These are phyloP conservation scores for Chondrus crispus DNA, from an alignment of 23 red algal genomes.

Conservation along the genomic window DNA sequence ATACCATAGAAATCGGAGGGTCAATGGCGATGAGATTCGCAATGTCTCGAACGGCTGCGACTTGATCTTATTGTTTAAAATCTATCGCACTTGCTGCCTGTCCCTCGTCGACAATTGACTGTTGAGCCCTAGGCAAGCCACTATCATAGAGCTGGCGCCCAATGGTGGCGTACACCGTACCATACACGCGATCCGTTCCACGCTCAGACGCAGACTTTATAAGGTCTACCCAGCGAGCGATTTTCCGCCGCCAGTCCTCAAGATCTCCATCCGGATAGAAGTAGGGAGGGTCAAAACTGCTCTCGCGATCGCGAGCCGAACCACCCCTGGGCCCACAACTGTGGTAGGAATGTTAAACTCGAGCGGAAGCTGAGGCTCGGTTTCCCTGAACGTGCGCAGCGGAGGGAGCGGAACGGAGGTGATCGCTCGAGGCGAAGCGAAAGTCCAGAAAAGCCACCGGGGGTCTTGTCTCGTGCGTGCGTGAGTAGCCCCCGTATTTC, in stretches of 20 bases:
- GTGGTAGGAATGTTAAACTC: neutral
- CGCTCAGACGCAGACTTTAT: neutral
- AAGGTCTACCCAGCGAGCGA: neutral
- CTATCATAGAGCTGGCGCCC: neutral
- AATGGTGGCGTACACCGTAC: neutral
- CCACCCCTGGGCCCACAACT: slow-evolving; percentile 7
- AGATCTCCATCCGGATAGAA: neutral
- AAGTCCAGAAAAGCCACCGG: too few relatives aligned
- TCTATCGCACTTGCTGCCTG: neutral
- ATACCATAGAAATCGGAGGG: neutral
- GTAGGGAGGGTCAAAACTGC: neutral
- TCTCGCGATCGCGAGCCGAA: neutral
- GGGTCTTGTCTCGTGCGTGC: too few relatives aligned
- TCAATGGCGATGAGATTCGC: neutral
- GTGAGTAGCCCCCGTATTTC: too few relatives aligned
- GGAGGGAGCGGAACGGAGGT: too few relatives aligned
- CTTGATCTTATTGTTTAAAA: neutral
- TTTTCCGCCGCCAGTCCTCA: neutral
- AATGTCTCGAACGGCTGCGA: neutral
- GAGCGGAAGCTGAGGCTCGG: too few relatives aligned
- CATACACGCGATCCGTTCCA: neutral
- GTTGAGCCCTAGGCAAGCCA: neutral
- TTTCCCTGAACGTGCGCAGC: too few relatives aligned
- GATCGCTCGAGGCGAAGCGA: too few relatives aligned
- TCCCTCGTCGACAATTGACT: neutral